These are phyloP conservation scores for Candida alai DNA, from an alignment of 805 yeast genomes.

Conservation along the genomic window DNA sequence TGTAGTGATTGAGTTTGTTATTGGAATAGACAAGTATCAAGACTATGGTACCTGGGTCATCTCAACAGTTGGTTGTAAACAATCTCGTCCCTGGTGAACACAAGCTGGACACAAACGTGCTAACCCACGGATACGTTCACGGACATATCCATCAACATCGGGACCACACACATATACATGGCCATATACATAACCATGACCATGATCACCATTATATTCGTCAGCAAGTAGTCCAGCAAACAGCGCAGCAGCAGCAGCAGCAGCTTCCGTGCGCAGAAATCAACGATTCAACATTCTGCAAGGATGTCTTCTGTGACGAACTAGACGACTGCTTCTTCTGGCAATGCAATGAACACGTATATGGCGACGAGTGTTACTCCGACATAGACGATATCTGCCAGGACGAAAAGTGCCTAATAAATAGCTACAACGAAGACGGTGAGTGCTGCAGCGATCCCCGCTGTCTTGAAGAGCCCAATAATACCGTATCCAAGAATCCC, in stretches of 20 bases:
- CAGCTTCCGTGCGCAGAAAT: constrained; percentile 24
- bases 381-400: constrained; percentile 2
- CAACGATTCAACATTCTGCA: constrained; percentile 31
- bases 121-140: constrained; percentile 55
- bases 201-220: constrained; percentile 16
- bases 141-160: constrained; percentile 64
- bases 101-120: not conserved
- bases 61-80: not conserved
- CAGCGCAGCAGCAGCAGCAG: not conserved
- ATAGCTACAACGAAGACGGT: constrained; percentile 8
- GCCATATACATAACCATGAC: constrained; percentile 58
- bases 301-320: constrained; percentile 40
- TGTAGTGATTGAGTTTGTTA: not conserved
- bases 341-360: constrained; percentile 24
- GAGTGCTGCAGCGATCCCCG: constrained; percentile 5
- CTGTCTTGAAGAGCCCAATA: constrained; percentile 12
- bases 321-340: constrained; percentile 41
- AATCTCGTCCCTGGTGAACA: no score
- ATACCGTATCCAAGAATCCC: no score
- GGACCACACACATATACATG: constrained; percentile 61
- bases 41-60: not conserved
- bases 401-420: no score
- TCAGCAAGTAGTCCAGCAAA: not conserved
- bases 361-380: constrained; percentile 7
- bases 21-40: not conserved